Evolutionary conservation across 805 yeast species (phyloP).

Genomic region (Candida pseudoglaebosa): DNA sequence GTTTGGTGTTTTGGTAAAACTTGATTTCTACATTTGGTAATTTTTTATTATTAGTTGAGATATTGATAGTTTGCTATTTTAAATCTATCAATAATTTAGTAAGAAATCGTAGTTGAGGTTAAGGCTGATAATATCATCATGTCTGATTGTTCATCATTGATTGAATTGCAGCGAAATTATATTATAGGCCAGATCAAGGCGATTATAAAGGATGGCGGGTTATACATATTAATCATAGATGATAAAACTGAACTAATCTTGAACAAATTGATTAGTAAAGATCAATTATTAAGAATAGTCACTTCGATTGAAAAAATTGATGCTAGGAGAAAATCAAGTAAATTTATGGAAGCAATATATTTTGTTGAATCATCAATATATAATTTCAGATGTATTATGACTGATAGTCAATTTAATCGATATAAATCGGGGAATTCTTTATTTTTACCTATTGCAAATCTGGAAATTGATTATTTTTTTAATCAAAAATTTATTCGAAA

Average conservation of each 20-base stretch:
- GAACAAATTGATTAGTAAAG: slow-evolving; percentile 44
- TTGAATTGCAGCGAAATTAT: slow-evolving; percentile 27
- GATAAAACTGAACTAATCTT: slow-evolving; percentile 48
- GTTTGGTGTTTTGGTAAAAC: too few relatives aligned
- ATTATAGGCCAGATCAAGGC: slow-evolving; percentile 26
- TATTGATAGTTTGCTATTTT: too few relatives aligned
- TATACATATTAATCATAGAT: slow-evolving; percentile 51
- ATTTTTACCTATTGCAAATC: slow-evolving; percentile 52
- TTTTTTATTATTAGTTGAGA: too few relatives aligned
- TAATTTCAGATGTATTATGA: slow-evolving; percentile 69
- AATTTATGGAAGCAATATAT: slow-evolving; percentile 75
- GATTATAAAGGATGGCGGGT: slow-evolving; percentile 23
- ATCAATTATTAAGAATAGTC: slow-evolving; percentile 49
- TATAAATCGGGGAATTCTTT: slow-evolving; percentile 72
- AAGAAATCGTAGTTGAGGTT: too few relatives aligned
- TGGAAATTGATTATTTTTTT: slow-evolving; percentile 27
- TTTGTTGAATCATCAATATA: slow-evolving; percentile 65
- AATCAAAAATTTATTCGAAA: slow-evolving; percentile 24
- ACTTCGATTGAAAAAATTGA: slow-evolving; percentile 66
- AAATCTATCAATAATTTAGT: too few relatives aligned
- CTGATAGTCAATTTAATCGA: slow-evolving; percentile 70
- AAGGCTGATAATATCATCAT: neutral
- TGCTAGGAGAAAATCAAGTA: slow-evolving; percentile 53
- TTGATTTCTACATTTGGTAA: too few relatives aligned
- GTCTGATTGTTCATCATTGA: slow-evolving; percentile 24